Evolutionary conservation across 1,284 basidiomycete species (phyloP), one percentile per base, ranked within the genome.

Genomic region (Rhodofomes roseus): DNA sequence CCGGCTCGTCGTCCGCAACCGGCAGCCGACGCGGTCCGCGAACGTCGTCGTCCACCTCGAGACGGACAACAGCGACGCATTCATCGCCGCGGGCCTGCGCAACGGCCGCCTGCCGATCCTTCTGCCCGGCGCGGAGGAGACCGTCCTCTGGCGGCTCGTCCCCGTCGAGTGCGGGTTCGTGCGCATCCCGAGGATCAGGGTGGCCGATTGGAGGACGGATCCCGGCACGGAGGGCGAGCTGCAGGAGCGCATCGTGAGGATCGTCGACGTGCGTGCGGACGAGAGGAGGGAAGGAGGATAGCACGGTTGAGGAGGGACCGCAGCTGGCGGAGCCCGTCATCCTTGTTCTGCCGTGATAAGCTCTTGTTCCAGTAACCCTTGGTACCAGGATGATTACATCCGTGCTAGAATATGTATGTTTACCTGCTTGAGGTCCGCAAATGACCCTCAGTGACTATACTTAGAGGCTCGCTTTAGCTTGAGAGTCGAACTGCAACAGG

Each of bases 151-250:
- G 86, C 81, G 79, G 36, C 67, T 92, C 27, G 80, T 91, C 27
- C 86, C 90, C 0, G 70, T 92, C 29, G 87, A 90, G 62, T 91
- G 88, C 70, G 89, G 90, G 52, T 76, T 82, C 63, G 76, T 87
- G 50, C 78, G 69, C 59, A 66, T 87, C 16, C 89, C 90, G 12
- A 73, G 74, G 37, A 77, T 92, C 60, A 80, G 75, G 65, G 82
- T 90, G 25, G 65, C 81, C 36, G 82, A 90, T 66, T 77, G 81
- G 58, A 73, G 88, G 58, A 76, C 61, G 53, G 74, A 58, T 25
- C 44, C 53, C 52, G 53, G 37, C 20, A 60, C 20, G 12, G 64
- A 66, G 37, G 31, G 31, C 11, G 43, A 48, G 31, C 22, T 25
- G 34, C 76, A 78, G 54, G 82, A 79, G 7, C 80, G 84, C 36